Percentiles rank a stretch among this genome's conserved stretches.
phyloP scores from a whole-genome alignment of 129 eudicot species.

The Calendula officinalis region DNA sequence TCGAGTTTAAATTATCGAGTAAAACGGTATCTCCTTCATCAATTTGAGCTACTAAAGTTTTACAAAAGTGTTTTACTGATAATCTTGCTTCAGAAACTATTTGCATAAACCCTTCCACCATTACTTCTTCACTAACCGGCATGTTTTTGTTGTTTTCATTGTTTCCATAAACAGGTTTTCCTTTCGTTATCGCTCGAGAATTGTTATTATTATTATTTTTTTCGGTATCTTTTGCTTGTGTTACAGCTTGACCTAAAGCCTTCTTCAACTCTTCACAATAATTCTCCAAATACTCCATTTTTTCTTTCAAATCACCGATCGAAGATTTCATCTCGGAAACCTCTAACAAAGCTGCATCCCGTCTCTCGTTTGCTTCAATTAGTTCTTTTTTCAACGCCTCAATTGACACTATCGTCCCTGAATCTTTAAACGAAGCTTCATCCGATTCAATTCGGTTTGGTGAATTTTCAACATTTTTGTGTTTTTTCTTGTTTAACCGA shows the following conservation, averaged over 20 bases:
- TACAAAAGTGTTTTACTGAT: slow-evolving; percentile 88
- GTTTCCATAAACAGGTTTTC: slow-evolving; percentile 35
- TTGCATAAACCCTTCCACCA: slow-evolving; percentile 93
- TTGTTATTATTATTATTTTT: background rate
- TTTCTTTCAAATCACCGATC: slow-evolving; percentile 55
- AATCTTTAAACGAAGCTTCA: slow-evolving; percentile 49
- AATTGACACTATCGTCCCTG: slow-evolving; percentile 41
- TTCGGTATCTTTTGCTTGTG: slow-evolving; percentile 38
- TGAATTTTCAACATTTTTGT: slow-evolving; percentile 41
- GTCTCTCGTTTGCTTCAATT: slow-evolving; percentile 61
- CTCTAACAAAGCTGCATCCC: slow-evolving; percentile 64
- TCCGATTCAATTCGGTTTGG: slow-evolving; percentile 47
- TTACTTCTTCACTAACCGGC: slow-evolving; percentile 75
- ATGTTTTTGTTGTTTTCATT: slow-evolving; percentile 44
- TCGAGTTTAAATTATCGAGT: slow-evolving; percentile 48
- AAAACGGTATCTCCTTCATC: slow-evolving; percentile 55
- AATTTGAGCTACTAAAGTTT: slow-evolving; percentile 52
- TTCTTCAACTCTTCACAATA: slow-evolving; percentile 86
- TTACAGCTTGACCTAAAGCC: slow-evolving; percentile 59
- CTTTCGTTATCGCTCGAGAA: slow-evolving; percentile 20
- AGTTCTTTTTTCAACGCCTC: slow-evolving; percentile 74
- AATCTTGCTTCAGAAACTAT: slow-evolving; percentile 85
- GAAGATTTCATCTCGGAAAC: slow-evolving; percentile 80
- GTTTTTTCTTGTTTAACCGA: slow-evolving; percentile 67
- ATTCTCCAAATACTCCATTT: slow-evolving; percentile 64